Evolutionary conservation across 2,329 filamentous ascomycete species (phyloP), one percentile per base, ranked within the genome.

Genomic region (Aschersonia sp.): DNA sequence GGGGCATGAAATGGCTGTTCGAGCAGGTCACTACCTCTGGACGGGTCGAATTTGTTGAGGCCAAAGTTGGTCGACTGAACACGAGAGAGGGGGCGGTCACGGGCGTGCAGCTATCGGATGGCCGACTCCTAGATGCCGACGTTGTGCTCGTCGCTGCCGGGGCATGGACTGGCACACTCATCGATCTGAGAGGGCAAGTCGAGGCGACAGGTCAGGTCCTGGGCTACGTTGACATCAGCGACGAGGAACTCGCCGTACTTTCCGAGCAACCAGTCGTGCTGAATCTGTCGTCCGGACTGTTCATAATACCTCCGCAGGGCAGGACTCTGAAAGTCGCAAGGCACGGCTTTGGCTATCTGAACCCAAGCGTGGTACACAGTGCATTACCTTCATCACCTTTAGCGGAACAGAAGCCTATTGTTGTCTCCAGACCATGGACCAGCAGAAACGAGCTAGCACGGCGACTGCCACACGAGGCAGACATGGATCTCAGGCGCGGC

Each of bases 171-270:
- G 77, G 81, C 2, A 73, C 76, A 1, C 72, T 96, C 29, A 67
- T 96, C 48, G 85, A 95, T 62, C 69, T 96, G 1, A 72, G 81
- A 44, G 86, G 87, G 30, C 77, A 85, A 43, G 81, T 81, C 40
- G 76, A 83, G 53, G 85, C 89, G 2, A 94, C 87, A 0, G 90
- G 87, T 11, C 90, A 97, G 58, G 76, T 78, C 0, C 61, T 97
- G 30, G 83, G 76, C 10, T 96, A 94, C 66, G 68, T 95, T 54
- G 72, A 79, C 53, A 74, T 97, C 55, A 83, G 79, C 0, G 68
- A 78, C 12, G 74, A 76, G 5, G 89, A 96, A 64, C 79, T 89
- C 63, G 68, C 69, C 12, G 63, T 63, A 4, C 69, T 95, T 9
- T 69, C 69, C 42, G 66, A 76, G 35, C 79, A 81, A 57, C 89